These are phyloP conservation scores for Cruciata laevipes DNA, from an alignment of 257 asterid genomes.

Conservation along the genomic window DNA sequence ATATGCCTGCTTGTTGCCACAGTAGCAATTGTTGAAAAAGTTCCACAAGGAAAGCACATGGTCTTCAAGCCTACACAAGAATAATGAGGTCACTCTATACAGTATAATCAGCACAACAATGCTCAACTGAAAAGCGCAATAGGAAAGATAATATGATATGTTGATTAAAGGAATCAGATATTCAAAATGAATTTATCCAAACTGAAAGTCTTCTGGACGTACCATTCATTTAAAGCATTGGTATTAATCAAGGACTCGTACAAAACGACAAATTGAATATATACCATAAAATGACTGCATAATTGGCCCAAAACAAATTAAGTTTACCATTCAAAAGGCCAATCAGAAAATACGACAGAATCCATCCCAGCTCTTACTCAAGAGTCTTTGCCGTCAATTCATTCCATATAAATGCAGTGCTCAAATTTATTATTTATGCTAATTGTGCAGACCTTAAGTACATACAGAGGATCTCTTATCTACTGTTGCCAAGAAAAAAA, in stretches of 20 bases:
- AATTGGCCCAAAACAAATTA: neutral
- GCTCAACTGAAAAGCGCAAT: neutral
- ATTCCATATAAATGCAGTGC: neutral
- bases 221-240: neutral
- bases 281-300: neutral
- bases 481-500: neutral
- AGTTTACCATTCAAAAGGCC: neutral
- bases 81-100: neutral
- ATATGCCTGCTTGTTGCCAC: slow-evolving; percentile 56
- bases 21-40: slow-evolving; percentile 72
- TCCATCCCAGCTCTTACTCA: neutral
- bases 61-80: slow-evolving; percentile 70
- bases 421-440: neutral
- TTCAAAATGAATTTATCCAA: neutral
- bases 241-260: neutral
- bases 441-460: neutral
- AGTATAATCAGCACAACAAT: neutral
- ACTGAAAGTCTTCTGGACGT: neutral
- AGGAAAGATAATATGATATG: no score
- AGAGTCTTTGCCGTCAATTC: neutral
- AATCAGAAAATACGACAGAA: neutral
- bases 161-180: neutral
- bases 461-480: neutral
- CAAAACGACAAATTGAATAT: neutral
- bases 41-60: slow-evolving; percentile 66